Evolutionary conservation across 1,139 yeast genomes (phyloP).

Genomic region (Tardiomyces digboiensis): DNA sequence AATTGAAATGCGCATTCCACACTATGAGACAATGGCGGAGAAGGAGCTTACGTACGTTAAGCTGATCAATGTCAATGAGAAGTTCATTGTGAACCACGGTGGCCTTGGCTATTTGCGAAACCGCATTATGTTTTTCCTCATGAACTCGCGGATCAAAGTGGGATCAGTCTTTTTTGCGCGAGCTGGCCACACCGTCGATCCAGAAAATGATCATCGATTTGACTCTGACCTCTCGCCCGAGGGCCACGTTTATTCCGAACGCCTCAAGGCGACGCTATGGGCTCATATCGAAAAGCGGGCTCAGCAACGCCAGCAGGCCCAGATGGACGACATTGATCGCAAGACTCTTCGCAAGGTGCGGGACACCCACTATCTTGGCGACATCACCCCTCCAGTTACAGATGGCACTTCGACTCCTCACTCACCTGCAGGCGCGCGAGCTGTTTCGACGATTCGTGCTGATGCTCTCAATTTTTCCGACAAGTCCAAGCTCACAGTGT

Average conservation of each 20-base stretch:
- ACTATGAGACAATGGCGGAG: slow-evolving; percentile 35
- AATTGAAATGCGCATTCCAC: slow-evolving; percentile 34
- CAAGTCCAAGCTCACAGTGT: slow-evolving; percentile 40
- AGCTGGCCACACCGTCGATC: slow-evolving; percentile 26
- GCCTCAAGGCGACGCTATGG: slow-evolving; percentile 31
- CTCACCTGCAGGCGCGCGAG: slow-evolving; percentile 17
- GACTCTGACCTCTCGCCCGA: slow-evolving; percentile 28
- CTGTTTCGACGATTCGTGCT: slow-evolving; percentile 18
- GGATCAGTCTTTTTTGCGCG: slow-evolving; percentile 88
- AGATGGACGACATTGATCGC: slow-evolving; percentile 40
- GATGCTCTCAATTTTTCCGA: slow-evolving; percentile 13
- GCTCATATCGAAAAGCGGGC: slow-evolving; percentile 38
- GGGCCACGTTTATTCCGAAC: slow-evolving; percentile 30
- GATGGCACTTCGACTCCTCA: slow-evolving; percentile 18
- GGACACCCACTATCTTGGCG: background rate
- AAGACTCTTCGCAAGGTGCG: background rate
- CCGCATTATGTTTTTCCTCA: slow-evolving; percentile 79
- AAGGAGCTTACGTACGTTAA: slow-evolving; percentile 61
- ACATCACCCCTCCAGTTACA: slow-evolving; percentile 12
- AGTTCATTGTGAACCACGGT: slow-evolving; percentile 69
- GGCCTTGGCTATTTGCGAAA: slow-evolving; percentile 83
- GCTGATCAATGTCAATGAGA: slow-evolving; percentile 82
- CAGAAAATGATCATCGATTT: slow-evolving; percentile 23
- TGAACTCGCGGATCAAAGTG: slow-evolving; percentile 76
- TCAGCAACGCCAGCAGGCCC: slow-evolving; percentile 49